Conservation (phyloP, 495 filamentous ascomycete genomes). For the Tuber microsphaerosporum region DNA sequence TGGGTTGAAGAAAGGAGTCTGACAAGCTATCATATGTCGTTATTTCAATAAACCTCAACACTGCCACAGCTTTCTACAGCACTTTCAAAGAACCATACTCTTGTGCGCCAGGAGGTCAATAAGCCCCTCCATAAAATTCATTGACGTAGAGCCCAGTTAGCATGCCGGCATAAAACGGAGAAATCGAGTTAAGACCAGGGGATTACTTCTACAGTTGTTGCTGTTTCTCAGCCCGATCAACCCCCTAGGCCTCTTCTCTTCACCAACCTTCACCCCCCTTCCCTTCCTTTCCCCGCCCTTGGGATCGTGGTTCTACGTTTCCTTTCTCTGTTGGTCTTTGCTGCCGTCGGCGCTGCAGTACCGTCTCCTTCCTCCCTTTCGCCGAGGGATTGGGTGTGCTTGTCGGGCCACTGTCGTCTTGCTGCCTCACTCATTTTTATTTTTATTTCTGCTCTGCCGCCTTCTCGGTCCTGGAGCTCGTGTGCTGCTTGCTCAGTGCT, state of each 20-base stretch:
- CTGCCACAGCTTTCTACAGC: neutral
- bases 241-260: neutral
- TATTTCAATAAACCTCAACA: neutral
- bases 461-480: neutral
- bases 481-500: neutral
- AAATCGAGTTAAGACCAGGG: neutral
- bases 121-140: neutral
- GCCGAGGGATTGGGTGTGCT: neutral
- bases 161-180: neutral
- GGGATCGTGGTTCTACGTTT: neutral
- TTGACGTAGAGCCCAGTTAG: neutral
- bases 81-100: neutral
- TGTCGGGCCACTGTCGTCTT: neutral
- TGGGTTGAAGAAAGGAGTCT: neutral
- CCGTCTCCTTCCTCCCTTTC: neutral
- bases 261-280: neutral
- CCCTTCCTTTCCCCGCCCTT: neutral
- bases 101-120: neutral
- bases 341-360: neutral
- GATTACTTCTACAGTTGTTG: neutral
- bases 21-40: neutral
- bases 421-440: neutral
- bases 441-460: neutral
- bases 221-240: constrained; percentile 2
- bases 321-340: neutral